These are phyloP conservation scores for Bassia scoparia DNA, from an alignment of 148 eudicot genomes.

Conservation along the genomic window DNA sequence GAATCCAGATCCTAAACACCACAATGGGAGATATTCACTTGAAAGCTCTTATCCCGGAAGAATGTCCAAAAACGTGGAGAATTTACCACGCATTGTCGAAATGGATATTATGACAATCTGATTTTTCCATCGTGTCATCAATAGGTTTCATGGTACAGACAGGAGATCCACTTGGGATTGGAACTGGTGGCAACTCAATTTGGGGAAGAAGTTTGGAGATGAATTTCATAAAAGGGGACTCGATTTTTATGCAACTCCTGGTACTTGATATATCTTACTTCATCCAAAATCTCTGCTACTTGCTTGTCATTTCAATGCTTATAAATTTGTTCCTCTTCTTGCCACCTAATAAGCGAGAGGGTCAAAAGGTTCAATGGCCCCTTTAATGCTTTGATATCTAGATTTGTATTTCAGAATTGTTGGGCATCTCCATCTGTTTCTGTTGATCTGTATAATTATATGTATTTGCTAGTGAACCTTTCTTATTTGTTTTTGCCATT, in stretches of 20 bases:
- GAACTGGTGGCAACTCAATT: slow-evolving; percentile 99
- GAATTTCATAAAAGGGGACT: slow-evolving; percentile 96
- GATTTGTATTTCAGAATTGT: too few relatives aligned
- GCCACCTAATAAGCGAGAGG: too few relatives aligned
- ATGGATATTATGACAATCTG: slow-evolving; percentile 95
- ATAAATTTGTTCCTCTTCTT: too few relatives aligned
- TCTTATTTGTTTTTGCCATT: too few relatives aligned
- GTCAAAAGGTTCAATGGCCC: too few relatives aligned
- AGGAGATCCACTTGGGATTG: slow-evolving; percentile 99
- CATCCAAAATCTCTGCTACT: background rate
- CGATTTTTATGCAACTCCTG: background rate
- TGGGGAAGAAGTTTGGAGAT: slow-evolving; percentile 98
- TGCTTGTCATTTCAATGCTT: background rate
- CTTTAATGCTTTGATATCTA: too few relatives aligned
- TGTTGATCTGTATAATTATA: too few relatives aligned
- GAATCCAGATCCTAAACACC: slow-evolving; percentile 76
- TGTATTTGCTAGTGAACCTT: too few relatives aligned
- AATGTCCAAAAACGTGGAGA: slow-evolving; percentile 97
- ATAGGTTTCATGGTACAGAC: slow-evolving; percentile 98
- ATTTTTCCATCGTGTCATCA: slow-evolving; percentile 97
- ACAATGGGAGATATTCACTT: slow-evolving; percentile 93
- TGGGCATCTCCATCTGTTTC: too few relatives aligned
- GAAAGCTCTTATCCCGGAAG: slow-evolving; percentile 98
- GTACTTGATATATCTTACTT: background rate
- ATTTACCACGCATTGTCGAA: slow-evolving; percentile 94